A percentile compares a stretch with the other conserved stretches of the same genome.
Conservation (phyloP, 2,329 filamentous ascomycete species). For the Cryoendolithus antarcticus region DNA sequence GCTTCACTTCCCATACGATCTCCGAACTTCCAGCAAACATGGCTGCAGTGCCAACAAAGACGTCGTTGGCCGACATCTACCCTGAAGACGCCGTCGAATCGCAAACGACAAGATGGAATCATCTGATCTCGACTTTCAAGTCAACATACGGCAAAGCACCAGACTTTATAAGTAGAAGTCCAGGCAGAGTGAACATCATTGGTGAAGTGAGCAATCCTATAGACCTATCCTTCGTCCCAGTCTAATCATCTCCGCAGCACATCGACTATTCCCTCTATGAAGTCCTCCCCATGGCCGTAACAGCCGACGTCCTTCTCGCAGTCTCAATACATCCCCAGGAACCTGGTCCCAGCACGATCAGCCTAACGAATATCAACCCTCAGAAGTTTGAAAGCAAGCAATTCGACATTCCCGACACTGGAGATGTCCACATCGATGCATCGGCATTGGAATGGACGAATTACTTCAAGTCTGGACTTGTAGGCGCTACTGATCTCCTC, state of each 20-base stretch:
- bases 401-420: conserved; percentile 54
- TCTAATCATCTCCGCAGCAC: conserved; percentile 39
- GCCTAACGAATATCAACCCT: conserved; percentile 66
- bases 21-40: no score
- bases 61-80: conserved; percentile 71
- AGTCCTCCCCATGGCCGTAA: conserved; percentile 90
- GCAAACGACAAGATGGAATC: conserved; percentile 65
- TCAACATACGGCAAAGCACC: conserved; percentile 56
- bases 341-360: conserved; percentile 49
- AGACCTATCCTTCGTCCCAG: not conserved
- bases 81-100: conserved; percentile 55
- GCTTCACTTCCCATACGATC: no score
- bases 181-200: conserved; percentile 93
- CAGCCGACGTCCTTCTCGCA: conserved; percentile 79
- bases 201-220: conserved; percentile 48
- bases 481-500: conserved; percentile 68
- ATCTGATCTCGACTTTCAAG: conserved; percentile 59
- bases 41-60: conserved; percentile 51
- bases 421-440: conserved; percentile 57
- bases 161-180: conserved; percentile 77
- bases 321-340: conserved; percentile 48
- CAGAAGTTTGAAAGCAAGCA: conserved; percentile 63
- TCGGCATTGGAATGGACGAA: conserved; percentile 89
- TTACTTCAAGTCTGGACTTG: conserved; percentile 89
- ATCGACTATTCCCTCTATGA: conserved; percentile 98